Percentiles rank a stretch among this genome's conserved stretches.
Conservation (phyloP, 768 basidiomycete genomes). For the Trametes elegans region DNA sequence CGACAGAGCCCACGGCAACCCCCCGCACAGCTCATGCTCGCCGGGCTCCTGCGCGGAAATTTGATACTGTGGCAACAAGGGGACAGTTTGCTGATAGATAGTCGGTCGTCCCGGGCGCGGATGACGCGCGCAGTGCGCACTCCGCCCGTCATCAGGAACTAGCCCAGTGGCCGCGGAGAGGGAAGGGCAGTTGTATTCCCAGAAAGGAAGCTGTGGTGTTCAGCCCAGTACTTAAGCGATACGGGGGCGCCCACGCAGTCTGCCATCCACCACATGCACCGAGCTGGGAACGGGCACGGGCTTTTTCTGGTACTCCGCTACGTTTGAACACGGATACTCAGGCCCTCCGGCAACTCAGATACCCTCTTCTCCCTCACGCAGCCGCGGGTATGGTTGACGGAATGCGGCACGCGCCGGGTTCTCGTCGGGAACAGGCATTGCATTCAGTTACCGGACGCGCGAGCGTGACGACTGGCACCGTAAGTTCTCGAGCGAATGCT, state of each 20-base stretch:
- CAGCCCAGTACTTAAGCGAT: not conserved
- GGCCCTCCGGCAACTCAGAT: slow-evolving; percentile 17
- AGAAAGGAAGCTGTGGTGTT: slow-evolving; percentile 15
- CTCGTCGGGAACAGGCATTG: slow-evolving; percentile 14
- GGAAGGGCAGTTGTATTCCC: not conserved
- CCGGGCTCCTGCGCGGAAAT: slow-evolving; percentile 11
- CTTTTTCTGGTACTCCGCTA: slow-evolving; percentile 8
- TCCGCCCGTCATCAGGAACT: not conserved
- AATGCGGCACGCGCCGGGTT: slow-evolving; percentile 2
- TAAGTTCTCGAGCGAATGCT: slow-evolving; percentile 11
- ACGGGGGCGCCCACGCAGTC: slow-evolving; percentile 7
- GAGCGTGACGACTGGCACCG: slow-evolving; percentile 3
- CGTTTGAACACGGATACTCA: slow-evolving; percentile 1
- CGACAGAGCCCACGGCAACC: slow-evolving; percentile 4
- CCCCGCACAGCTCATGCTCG: slow-evolving; percentile 6
- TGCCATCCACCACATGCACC: slow-evolving; percentile 2
- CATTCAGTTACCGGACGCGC: slow-evolving; percentile 13
- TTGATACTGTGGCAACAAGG: slow-evolving; percentile 15
- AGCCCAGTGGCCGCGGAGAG: not conserved
- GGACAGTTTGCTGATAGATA: slow-evolving; percentile 14
- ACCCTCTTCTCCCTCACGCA: slow-evolving; percentile 6
- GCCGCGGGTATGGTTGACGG: not conserved
- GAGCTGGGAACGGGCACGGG: slow-evolving; percentile 5
- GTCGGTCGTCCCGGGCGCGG: not conserved
- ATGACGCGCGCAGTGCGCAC: not conserved